Evolutionary conservation across 805 yeast species (phyloP).

Genomic region (Saccharomyces paradoxus): DNA sequence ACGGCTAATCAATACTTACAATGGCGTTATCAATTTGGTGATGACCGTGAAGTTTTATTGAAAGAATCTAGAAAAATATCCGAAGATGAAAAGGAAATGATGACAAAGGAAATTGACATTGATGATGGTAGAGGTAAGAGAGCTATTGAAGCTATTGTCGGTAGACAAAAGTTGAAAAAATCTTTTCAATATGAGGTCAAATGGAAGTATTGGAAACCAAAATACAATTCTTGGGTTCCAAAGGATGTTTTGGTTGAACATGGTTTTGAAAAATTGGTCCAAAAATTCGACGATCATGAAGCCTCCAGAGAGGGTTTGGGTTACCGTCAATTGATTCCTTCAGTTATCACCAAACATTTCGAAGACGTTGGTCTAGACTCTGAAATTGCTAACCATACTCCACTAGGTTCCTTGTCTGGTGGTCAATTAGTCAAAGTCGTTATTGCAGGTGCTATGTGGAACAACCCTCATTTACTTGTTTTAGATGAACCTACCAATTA

Average conservation of each 20-base stretch:
- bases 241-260: constrained; percentile 71
- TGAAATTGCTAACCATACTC: constrained; percentile 97
- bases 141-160: constrained; percentile 87
- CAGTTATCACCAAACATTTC: constrained; percentile 90
- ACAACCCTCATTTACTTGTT: constrained; percentile 92
- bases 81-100: constrained; percentile 59
- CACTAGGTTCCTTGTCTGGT: constrained; percentile 92
- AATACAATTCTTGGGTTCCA: constrained; percentile 88
- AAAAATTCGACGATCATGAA: constrained; percentile 97
- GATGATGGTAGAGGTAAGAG: constrained; percentile 86
- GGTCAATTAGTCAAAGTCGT: constrained; percentile 98
- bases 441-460: constrained; percentile 99
- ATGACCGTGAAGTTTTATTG: constrained; percentile 90
- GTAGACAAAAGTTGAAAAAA: constrained; percentile 93
- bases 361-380: constrained; percentile 97
- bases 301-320: constrained; percentile 99
- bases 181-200: constrained; percentile 94
- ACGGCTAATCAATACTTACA: constrained; percentile 96
- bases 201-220: constrained; percentile 90
- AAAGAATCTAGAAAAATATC: constrained; percentile 88
- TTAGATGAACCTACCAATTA: constrained; percentile 98
- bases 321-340: constrained; percentile 87
- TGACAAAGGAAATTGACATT: constrained; percentile 70
- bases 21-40: constrained; percentile 97
- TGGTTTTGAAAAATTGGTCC: constrained; percentile 85